Evolutionary conservation across 768 basidiomycete genomes (phyloP), one percentile per base, ranked within the genome.

Genomic region (Naganishia randhawae): DNA sequence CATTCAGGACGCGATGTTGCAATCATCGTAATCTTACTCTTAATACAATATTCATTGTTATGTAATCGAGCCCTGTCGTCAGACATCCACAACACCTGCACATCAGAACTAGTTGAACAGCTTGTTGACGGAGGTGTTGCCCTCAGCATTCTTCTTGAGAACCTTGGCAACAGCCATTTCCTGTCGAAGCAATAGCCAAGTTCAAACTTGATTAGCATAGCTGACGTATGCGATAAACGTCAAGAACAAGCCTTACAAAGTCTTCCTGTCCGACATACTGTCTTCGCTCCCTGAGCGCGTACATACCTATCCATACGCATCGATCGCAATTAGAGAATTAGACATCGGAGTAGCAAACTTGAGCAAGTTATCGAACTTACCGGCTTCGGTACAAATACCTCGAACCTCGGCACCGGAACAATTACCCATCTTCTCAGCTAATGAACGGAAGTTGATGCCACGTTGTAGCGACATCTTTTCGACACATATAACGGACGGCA

Each of bases 391-490:
- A 78, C 92, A 95, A 73, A 96, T 96, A 81, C 93, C 95, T 17
- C 95, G 85, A 17, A 97, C 95, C 79, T 99, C 95, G 1, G 95
- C 95, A 72, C 95, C 95, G 1, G 92, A 95, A 78, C 95, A 97
- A 76, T 96, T 92, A 0, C 95, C 95, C 95, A 98, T 99, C 85
- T 99, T 98, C 80, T 98, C 95, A 0, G 95, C 95, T 2, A 99
- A 84, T 1, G 89, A 88, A 17, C 92, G 89, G n/a, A 97, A 85
- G 82, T 99, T 93, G 81, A 99, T 99, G 1, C 94, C 94, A 68
- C 95, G 86, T 82, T 98, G 95, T 33, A 98, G 83, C 0, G 92
- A 97, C 95, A 98, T 99, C 90, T 92, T 71, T 27, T 83, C 0
- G 92, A 96, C 94, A 97, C 98, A 90, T 92, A 71, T 19, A 22